Percentiles rank a stretch among this genome's conserved stretches.
Evolutionary conservation across 768 basidiomycete species (phyloP).

Genomic region (Serpula lacrymans): DNA sequence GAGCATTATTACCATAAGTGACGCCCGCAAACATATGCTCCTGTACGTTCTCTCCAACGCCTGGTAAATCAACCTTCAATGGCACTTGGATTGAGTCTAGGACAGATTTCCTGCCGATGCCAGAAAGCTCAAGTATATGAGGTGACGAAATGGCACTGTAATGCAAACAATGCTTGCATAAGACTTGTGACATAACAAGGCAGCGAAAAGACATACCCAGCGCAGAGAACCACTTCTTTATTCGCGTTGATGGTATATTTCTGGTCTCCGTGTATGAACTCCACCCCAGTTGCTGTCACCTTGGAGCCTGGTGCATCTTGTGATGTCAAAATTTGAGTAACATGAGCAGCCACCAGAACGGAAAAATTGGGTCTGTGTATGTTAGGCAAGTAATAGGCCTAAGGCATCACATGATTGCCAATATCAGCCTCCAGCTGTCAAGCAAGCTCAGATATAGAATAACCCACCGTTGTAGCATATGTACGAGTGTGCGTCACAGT

Average conservation of each 20-base stretch:
- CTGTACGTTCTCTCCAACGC: constrained; percentile 47
- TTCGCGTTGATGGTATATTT: constrained; percentile 28
- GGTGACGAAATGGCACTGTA: constrained; percentile 42
- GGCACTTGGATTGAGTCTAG: constrained; percentile 32
- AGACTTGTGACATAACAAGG: background rate
- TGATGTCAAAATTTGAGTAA: constrained; percentile 9
- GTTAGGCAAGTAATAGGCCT: constrained; percentile 21
- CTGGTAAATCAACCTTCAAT: constrained; percentile 36
- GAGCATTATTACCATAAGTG: constrained; percentile 15
- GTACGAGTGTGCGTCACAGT: constrained; percentile 15
- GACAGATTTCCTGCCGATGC: constrained; percentile 38
- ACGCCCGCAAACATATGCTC: constrained; percentile 32
- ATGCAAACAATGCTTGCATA: constrained; percentile 4
- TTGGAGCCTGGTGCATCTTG: background rate
- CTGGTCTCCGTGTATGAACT: constrained; percentile 26
- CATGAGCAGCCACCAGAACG: constrained; percentile 24
- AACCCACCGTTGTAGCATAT: constrained; percentile 18
- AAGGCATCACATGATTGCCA: too few species aligned
- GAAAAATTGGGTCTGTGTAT: constrained; percentile 23
- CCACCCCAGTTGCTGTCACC: constrained; percentile 34
- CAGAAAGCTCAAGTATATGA: constrained; percentile 47
- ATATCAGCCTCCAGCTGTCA: too few species aligned
- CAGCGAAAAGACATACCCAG: constrained; percentile 22
- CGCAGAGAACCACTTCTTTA: constrained; percentile 42
- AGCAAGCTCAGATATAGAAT: background rate